Conservation (phyloP, 805 yeast species). For the Sugiyamaella smithiae region DNA sequence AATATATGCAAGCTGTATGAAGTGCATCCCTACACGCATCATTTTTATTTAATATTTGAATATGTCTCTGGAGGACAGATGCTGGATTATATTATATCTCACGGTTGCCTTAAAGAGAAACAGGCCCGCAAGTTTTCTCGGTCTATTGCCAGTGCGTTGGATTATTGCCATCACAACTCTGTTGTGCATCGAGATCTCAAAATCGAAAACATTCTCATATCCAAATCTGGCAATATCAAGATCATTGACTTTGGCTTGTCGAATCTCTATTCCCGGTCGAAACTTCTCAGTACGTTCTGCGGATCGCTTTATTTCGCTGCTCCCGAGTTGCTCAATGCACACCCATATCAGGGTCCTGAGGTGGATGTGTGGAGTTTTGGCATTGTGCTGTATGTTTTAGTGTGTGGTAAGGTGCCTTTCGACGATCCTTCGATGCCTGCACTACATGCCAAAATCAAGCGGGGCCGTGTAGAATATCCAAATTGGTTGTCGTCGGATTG, state of each 20-base stretch:
- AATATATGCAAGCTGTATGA: conserved; percentile 89
- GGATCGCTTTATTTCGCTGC: conserved; percentile 98
- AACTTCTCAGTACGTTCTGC: conserved; percentile 86
- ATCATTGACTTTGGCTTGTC: conserved; percentile 96
- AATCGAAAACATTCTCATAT: conserved; percentile 93
- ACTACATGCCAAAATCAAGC: conserved; percentile 88
- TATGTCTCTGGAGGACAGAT: conserved; percentile 96
- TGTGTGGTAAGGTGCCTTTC: conserved; percentile 97
- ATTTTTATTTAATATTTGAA: conserved; percentile 94
- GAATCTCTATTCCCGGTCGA: conserved; percentile 70
- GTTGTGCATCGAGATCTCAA: conserved; percentile 96
- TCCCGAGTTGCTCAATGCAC: conserved; percentile 89
- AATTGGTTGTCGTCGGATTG: conserved; percentile 75
- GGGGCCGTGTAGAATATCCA: conserved; percentile 91
- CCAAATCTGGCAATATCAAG: conserved; percentile 89
- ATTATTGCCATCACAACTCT: conserved; percentile 89
- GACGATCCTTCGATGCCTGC: conserved; percentile 93
- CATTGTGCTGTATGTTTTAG: conserved; percentile 89
- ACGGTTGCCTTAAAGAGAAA: conserved; percentile 88
- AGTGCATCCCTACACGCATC: conserved; percentile 94
- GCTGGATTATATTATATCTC: conserved; percentile 94
- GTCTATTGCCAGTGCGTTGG: conserved; percentile 90
- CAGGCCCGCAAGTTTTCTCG: conserved; percentile 94
- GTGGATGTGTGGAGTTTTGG: conserved; percentile 99
- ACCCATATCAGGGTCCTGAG: conserved; percentile 93